phyloP scores from a whole-genome alignment of 2,329 filamentous ascomycete genomes.

The Colletotrichum lini region DNA sequence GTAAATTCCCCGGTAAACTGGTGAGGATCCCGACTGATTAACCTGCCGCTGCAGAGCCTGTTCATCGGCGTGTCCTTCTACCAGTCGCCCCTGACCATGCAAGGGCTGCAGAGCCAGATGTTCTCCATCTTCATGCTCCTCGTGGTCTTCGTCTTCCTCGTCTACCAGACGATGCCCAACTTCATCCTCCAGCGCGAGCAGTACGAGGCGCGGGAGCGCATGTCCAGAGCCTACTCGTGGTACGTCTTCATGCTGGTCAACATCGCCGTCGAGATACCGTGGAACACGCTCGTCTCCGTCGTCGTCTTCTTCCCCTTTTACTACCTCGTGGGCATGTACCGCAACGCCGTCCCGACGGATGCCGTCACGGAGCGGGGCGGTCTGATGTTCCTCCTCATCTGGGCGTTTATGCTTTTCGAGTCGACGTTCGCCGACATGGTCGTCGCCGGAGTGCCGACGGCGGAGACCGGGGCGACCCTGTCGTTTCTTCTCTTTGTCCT shows the following conservation, averaged over 20 bases:
- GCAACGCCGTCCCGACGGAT: slow-evolving; percentile 58
- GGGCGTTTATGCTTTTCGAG: slow-evolving; percentile 74
- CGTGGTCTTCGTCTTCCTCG: slow-evolving; percentile 74
- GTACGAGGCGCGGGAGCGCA: slow-evolving; percentile 76
- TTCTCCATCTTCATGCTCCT: slow-evolving; percentile 77
- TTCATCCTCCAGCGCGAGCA: slow-evolving; percentile 76
- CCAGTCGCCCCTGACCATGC: slow-evolving; percentile 67
- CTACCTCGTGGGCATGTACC: slow-evolving; percentile 74
- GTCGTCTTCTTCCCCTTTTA: slow-evolving; percentile 76
- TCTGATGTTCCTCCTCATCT: slow-evolving; percentile 75
- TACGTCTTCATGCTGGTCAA: slow-evolving; percentile 72
- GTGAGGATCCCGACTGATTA: too few relatives aligned
- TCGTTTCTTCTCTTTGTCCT: slow-evolving; percentile 74
- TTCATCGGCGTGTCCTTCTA: slow-evolving; percentile 76
- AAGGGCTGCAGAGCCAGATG: slow-evolving; percentile 77
- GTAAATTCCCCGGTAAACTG: too few relatives aligned
- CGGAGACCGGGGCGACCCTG: slow-evolving; percentile 74
- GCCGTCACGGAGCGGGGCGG: slow-evolving; percentile 59
- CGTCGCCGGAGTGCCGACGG: slow-evolving; percentile 73
- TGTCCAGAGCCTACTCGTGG: slow-evolving; percentile 63
- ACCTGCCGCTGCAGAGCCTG: slow-evolving; percentile 54
- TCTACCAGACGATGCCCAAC: slow-evolving; percentile 75
- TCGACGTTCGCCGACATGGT: slow-evolving; percentile 76
- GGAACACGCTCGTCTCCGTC: slow-evolving; percentile 73
- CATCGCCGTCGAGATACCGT: slow-evolving; percentile 74